Percentiles rank a stretch among this genome's conserved stretches.
Conservation (phyloP, 2,329 filamentous ascomycete species). For the Botryotinia narcissicola region DNA sequence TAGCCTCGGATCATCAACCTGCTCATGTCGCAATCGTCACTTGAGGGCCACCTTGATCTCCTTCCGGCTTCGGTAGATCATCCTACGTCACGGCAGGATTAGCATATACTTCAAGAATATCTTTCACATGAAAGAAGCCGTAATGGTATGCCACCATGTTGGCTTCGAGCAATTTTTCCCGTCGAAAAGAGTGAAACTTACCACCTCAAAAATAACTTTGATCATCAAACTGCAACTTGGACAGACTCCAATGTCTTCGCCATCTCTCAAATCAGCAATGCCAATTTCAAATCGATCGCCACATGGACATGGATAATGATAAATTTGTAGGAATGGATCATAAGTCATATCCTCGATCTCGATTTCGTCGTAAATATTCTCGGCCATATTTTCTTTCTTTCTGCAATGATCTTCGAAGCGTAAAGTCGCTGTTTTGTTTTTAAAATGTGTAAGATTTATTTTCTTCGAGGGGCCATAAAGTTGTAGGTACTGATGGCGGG, state of each 20-base stretch:
- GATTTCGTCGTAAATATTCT: slow-evolving; percentile 91
- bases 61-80: slow-evolving; percentile 48
- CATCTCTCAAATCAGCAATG: slow-evolving; percentile 79
- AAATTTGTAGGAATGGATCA: slow-evolving; percentile 77
- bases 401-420: background rate
- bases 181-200: slow-evolving; percentile 43
- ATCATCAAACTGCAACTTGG: slow-evolving; percentile 98
- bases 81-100: slow-evolving; percentile 40
- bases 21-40: slow-evolving; percentile 25
- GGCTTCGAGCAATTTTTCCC: background rate
- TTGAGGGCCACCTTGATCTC: slow-evolving; percentile 23
- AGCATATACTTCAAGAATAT: slow-evolving; percentile 12
- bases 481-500: background rate
- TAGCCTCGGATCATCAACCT: background rate
- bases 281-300: slow-evolving; percentile 94
- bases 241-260: slow-evolving; percentile 92
- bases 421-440: background rate
- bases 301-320: slow-evolving; percentile 95
- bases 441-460: background rate
- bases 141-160: background rate
- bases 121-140: background rate
- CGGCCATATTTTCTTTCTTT: slow-evolving; percentile 1
- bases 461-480: background rate
- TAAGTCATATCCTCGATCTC: slow-evolving; percentile 99
- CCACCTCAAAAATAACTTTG: slow-evolving; percentile 84